Base-by-base conservation (phyloP, 2,329 filamentous ascomycete genomes). In the Xylariaceae sp. region DNA sequence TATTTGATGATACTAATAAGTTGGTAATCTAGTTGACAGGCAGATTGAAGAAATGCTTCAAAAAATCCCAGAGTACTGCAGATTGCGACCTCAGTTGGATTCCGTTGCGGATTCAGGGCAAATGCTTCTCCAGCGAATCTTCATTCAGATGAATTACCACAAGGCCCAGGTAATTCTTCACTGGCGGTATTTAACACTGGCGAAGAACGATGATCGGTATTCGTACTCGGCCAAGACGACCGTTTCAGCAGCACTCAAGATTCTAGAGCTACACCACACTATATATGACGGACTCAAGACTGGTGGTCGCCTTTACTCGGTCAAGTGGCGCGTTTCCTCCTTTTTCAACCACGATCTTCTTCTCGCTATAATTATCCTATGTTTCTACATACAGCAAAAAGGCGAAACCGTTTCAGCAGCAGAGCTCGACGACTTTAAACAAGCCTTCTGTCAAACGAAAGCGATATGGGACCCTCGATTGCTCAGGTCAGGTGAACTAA, bases 111-210 rank as follows among this genome's bases (percentile, higher is more conserved):
- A 71, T 29, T 41, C 67, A 1, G 59, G 70, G 1, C 56, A 65
- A 17, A 50, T 65, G 7, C 65, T 73, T 14, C 64, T 71, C 28
- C 58, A 66, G 8, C 64, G 71, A 5, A 58, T 71, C 2, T 69
- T 67, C 33, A 63, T 72, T 16, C 53, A 64, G 17, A 67, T 69
- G 51, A 65, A 69, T 39, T 65, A 69, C 39, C 64, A 67, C 46
- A 72, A 69, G 26, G 68, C 67, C 1, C 64, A 69, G 21, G 55
- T 73, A 8, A 68, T 72, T 48, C 65, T 74, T 16, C 73, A 74
- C 51, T 60, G 69, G 11, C 65, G 64, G 3, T 73, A 67, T 46
- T 50, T 73, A 3, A 33, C 60, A 3, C 14, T 57, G 6, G 51
- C 58, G 6, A 48, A 56, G 4, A 43, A 61, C 3, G 60, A 69